phyloP scores from a whole-genome alignment of 2,329 filamentous ascomycete genomes.

The Diplocarpon mali region DNA sequence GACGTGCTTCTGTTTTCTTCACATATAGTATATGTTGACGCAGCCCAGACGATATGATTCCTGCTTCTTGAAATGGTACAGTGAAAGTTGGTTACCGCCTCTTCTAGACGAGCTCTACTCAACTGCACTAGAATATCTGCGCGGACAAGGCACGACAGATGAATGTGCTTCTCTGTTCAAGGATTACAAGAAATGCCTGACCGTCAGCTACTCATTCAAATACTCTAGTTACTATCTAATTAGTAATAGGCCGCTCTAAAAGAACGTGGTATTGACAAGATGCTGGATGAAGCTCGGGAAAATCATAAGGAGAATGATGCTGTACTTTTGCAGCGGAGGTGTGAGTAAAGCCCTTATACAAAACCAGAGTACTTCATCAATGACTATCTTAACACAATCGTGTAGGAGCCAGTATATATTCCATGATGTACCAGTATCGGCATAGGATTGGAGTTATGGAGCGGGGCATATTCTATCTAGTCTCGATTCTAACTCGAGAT shows the following conservation, averaged over 20 bases:
- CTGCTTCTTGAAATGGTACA: conserved; percentile 99
- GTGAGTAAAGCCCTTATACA: conserved; percentile 13
- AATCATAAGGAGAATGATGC: conserved; percentile 82
- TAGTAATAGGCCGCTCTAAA: conserved; percentile 64
- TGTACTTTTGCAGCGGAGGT: conserved; percentile 46
- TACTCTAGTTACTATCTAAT: background rate
- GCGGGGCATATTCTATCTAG: too few species aligned
- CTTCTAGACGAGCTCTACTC: conserved; percentile 10
- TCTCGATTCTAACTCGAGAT: too few species aligned
- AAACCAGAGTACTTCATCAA: too few species aligned
- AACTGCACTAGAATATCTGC: conserved; percentile 62
- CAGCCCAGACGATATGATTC: conserved; percentile 73
- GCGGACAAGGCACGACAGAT: conserved; percentile 68
- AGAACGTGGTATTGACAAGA: conserved; percentile 80
- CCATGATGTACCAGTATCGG: background rate
- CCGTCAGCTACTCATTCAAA: conserved; percentile 38
- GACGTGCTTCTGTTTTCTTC: background rate
- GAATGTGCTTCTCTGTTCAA: conserved; percentile 82
- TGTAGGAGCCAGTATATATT: too few species aligned
- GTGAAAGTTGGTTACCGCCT: conserved; percentile 62
- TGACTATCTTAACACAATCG: too few species aligned
- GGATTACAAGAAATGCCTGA: conserved; percentile 77
- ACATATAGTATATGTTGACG: conserved; percentile 3
- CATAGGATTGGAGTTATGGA: background rate
- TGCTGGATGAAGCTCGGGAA: conserved; percentile 83